Conservation (phyloP, 257 asterid species). For the Verbena officinalis region DNA sequence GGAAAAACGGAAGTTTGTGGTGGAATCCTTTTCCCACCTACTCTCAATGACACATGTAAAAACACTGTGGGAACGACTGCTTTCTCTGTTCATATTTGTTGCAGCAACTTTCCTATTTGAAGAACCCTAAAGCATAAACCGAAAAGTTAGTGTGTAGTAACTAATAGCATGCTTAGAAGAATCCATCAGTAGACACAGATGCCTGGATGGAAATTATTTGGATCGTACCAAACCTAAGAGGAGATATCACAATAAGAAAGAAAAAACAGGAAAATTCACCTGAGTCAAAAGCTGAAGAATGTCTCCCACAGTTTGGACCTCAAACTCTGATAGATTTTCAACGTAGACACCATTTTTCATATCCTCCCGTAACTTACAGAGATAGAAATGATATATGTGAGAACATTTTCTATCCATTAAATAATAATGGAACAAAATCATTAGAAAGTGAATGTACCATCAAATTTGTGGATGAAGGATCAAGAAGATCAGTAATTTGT, state of each 20-base stretch:
- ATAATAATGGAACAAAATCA: constrained; percentile 17
- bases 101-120: constrained; percentile 92
- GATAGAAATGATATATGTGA: constrained; percentile 30
- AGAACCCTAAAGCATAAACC: constrained; percentile 64
- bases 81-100: constrained; percentile 97
- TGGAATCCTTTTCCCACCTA: constrained; percentile 90
- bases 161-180: constrained; percentile 11
- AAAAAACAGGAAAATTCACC: constrained; percentile 43
- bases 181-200: neutral
- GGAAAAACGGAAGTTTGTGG: constrained; percentile 84
- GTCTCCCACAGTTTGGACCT: constrained; percentile 88
- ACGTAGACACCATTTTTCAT: constrained; percentile 86
- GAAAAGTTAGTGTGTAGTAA: constrained; percentile 23
- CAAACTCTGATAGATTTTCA: constrained; percentile 90
- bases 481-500: constrained; percentile 92
- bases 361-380: constrained; percentile 83
- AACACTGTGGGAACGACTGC: constrained; percentile 98
- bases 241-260: neutral
- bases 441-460: constrained; percentile 53
- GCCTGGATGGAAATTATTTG: neutral
- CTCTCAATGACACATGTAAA: constrained; percentile 98
- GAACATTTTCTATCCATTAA: constrained; percentile 1
- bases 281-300: constrained; percentile 84
- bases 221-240: constrained; percentile 11
- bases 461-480: constrained; percentile 94